Base-by-base conservation (phyloP, 140 eudicot species). In the Ambrosia hybrid region DNA sequence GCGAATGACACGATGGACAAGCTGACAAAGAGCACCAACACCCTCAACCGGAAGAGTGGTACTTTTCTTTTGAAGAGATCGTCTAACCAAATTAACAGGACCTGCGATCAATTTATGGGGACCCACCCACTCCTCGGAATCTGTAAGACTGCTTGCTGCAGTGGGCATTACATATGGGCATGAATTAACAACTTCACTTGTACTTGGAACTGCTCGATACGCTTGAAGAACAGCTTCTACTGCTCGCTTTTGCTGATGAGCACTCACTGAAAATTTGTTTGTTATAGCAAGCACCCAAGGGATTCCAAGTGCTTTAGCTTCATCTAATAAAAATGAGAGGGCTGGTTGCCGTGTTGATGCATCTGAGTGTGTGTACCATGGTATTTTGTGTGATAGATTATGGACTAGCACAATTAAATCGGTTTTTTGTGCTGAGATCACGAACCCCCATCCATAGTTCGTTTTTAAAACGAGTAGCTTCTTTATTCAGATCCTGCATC, bases 221-320 rank as follows among this genome's bases (percentile, higher is more conserved):
- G 99, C 97, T 69, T 86, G 85, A 68, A 94, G 52, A 70, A 88
- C 91, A 51, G 84, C 82, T 71, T 90, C 85, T 12, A 94, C 83
- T 46, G 97, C 88, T 60, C 87, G 82, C 75, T 79, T 90, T 63
- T 94, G 99, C 58, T 84, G 91, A 83, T 94, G 99, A 5, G 97
- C 96, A 70, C 96, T 94, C 17, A 94, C 96, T 14, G 99, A 88
- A 67, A 85, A 94, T 77, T 94, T 94, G 78, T 94, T 94, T 12
- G 99, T 90, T 74, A 94, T 83, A 9, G 97, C 99, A 49, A 94
- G 94, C 59, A 94, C 91, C 97, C 97, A 94, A 8, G 99, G 99
- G 76, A 94, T 79, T 15, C 96, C 91, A 4, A 94, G 93, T 53
- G 99, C 74, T 83, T 94, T 94, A 8, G 96, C 94, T 76, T 94